phyloP scores from a whole-genome alignment of 2,329 filamentous ascomycete species.

The Penicillium paneum region DNA sequence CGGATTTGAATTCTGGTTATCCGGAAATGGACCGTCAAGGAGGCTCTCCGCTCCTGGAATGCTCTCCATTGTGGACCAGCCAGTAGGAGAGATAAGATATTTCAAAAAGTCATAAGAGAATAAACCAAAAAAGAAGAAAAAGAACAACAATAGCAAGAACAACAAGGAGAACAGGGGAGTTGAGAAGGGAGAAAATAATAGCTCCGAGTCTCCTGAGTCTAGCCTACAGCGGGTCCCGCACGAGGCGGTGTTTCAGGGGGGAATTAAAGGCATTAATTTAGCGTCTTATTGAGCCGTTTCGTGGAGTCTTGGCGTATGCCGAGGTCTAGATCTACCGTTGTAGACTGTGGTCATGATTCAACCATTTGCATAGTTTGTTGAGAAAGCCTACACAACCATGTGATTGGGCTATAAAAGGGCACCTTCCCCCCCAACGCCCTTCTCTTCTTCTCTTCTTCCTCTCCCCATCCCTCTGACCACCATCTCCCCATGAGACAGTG shows the following conservation, averaged over 20 bases:
- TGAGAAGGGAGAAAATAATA: conserved; percentile 4
- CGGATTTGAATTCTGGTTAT: conserved; percentile 25
- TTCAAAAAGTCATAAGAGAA: conserved; percentile 1
- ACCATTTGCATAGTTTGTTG: no score
- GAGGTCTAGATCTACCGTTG: background rate
- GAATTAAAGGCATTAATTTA: background rate
- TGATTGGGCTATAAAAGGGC: background rate
- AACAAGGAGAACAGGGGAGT: background rate
- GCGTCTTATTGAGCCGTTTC: conserved; percentile 2
- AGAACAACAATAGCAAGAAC: background rate
- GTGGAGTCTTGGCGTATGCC: background rate
- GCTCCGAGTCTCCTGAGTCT: conserved; percentile 12
- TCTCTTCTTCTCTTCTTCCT: background rate
- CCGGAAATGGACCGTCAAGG: conserved; percentile 27
- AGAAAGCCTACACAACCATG: background rate
- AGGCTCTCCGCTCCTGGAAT: conserved; percentile 30
- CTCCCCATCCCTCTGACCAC: background rate
- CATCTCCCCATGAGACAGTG: background rate
- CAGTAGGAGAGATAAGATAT: conserved; percentile 17
- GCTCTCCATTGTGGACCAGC: conserved; percentile 35
- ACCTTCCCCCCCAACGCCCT: background rate
- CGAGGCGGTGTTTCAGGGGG: conserved; percentile 13
- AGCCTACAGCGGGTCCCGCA: conserved; percentile 10
- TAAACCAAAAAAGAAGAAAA: background rate
- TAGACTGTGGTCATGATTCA: background rate